A percentile compares a stretch with the other conserved stretches of the same genome.
phyloP scores from a whole-genome alignment of 208 protist genomes.

The Crithidia brevicula region DNA sequence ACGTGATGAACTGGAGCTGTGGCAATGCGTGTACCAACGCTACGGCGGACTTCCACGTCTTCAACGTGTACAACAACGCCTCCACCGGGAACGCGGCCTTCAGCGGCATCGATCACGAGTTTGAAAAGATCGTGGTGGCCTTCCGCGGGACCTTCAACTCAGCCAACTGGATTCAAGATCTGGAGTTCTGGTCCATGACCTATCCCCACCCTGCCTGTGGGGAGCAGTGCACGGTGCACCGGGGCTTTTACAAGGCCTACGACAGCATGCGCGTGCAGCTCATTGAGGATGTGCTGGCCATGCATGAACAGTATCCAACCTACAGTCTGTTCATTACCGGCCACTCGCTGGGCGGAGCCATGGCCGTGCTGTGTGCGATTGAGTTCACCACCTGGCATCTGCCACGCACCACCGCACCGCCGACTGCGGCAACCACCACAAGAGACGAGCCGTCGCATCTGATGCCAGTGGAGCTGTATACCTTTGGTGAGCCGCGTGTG shows the following conservation, averaged over 20 bases:
- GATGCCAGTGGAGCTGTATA: constrained; percentile 59
- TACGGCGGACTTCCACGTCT: constrained; percentile 32
- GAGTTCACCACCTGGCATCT: constrained; percentile 32
- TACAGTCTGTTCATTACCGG: constrained; percentile 67
- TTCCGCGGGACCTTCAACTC: constrained; percentile 70
- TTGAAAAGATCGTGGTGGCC: constrained; percentile 42
- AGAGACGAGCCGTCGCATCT: neutral
- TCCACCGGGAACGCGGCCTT: constrained; percentile 40
- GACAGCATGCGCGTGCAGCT: constrained; percentile 36
- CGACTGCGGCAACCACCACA: no score
- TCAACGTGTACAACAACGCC: constrained; percentile 40
- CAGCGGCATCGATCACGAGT: constrained; percentile 36
- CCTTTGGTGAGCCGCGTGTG: constrained; percentile 72
- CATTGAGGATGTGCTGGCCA: constrained; percentile 30
- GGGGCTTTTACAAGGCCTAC: constrained; percentile 64
- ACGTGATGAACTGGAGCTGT: constrained; percentile 45
- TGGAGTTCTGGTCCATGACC: constrained; percentile 43
- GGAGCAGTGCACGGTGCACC: constrained; percentile 46
- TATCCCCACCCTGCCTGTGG: constrained; percentile 38
- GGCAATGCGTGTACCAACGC: constrained; percentile 23
- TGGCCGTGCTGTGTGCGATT: constrained; percentile 51
- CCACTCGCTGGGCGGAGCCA: constrained; percentile 79
- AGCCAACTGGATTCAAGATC: constrained; percentile 68
- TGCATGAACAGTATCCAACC: constrained; percentile 35
- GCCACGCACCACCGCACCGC: neutral